A percentile compares a stretch with the other conserved stretches of the same genome.
These are phyloP conservation scores for Cyclocybe aegerita DNA, from an alignment of 768 basidiomycete genomes.

Conservation along the genomic window DNA sequence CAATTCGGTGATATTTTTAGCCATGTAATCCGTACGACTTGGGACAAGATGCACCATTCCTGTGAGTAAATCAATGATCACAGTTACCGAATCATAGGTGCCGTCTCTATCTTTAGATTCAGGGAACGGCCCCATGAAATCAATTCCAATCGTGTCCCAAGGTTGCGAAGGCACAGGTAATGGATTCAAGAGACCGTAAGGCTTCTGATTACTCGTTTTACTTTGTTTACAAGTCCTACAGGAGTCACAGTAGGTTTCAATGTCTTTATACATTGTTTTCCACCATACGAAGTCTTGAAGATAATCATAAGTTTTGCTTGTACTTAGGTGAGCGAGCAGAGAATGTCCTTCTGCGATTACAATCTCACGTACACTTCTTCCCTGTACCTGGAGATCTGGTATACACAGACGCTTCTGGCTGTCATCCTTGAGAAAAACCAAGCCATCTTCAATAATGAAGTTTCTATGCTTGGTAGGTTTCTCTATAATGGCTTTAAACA, in stretches of 20 bases:
- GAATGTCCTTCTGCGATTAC: constrained; percentile 5
- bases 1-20: constrained; percentile 6
- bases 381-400: background rate
- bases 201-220: constrained; percentile 6
- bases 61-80: constrained; percentile 3
- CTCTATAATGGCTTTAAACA: constrained; percentile 6
- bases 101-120: constrained; percentile 7
- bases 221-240: constrained; percentile 7
- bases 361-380: constrained; percentile 1
- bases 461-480: constrained; percentile 9
- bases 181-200: constrained; percentile 12
- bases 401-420: background rate
- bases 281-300: constrained; percentile 7
- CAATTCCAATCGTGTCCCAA: constrained; percentile 11
- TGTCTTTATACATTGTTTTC: constrained; percentile 3
- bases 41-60: constrained; percentile 10
- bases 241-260: constrained; percentile 2
- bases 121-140: constrained; percentile 10
- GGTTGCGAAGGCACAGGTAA: constrained; percentile 4
- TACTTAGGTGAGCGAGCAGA: constrained; percentile 3
- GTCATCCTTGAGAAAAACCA: constrained; percentile 5
- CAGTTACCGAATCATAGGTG: constrained; percentile 2
- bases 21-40: constrained; percentile 1
- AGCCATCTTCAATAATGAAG: constrained; percentile 4
- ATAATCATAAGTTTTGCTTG: constrained; percentile 6